These are phyloP conservation scores for Polygonum aviculare DNA, from an alignment of 148 eudicot species.

Conservation along the genomic window DNA sequence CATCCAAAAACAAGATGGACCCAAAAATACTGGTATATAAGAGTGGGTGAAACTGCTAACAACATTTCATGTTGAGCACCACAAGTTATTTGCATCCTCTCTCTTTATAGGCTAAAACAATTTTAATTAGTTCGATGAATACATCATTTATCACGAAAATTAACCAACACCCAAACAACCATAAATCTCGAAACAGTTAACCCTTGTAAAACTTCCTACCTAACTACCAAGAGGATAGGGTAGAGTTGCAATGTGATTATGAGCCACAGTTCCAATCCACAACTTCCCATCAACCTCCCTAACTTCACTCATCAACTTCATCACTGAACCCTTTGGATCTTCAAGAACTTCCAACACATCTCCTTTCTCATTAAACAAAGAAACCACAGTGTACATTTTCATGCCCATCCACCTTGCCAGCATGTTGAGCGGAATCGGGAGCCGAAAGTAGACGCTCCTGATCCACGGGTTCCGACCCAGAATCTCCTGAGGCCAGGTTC, in stretches of 20 bases:
- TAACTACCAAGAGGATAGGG: slow-evolving; percentile 38
- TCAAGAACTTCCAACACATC: slow-evolving; percentile 68
- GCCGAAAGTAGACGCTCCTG: slow-evolving; percentile 62
- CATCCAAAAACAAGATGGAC: too few relatives aligned
- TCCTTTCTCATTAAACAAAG: slow-evolving; percentile 57
- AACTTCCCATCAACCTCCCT: slow-evolving; percentile 68
- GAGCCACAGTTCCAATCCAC: slow-evolving; percentile 98
- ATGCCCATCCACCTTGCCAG: slow-evolving; percentile 60
- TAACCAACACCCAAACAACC: not conserved
- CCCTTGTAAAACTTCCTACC: not conserved
- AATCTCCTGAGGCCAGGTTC: slow-evolving; percentile 63
- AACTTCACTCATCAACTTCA: slow-evolving; percentile 91
- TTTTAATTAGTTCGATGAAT: not conserved
- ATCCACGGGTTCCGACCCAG: slow-evolving; percentile 67
- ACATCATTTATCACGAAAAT: not conserved
- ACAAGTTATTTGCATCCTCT: not conserved
- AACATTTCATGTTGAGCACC: not conserved
- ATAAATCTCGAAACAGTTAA: not conserved
- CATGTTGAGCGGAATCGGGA: slow-evolving; percentile 54
- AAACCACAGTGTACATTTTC: slow-evolving; percentile 71
- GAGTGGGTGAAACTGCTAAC: too few relatives aligned
- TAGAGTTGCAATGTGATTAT: slow-evolving; percentile 86
- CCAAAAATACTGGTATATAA: too few relatives aligned
- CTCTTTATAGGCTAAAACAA: not conserved
- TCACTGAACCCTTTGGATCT: slow-evolving; percentile 65